Conservation (phyloP, 78 protist species). For the Mantamonas sphyraenae region DNA sequence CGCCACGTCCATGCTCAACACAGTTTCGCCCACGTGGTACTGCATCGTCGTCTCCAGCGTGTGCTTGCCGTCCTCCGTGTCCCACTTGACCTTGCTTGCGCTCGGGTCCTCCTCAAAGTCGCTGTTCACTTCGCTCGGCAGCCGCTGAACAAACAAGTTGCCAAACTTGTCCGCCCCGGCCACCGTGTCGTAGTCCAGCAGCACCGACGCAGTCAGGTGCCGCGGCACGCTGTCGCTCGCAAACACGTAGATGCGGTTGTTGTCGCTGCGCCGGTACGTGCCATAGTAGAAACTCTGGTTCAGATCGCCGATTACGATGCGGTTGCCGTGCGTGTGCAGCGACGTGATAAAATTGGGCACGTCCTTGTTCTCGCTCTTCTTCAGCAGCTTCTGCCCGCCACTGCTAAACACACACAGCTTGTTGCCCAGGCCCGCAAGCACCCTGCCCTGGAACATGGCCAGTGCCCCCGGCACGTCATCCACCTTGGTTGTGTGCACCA, state of each 20-base stretch:
- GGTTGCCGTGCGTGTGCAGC: conserved; percentile 51
- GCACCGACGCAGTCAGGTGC: conserved; percentile 41
- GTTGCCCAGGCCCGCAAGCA: conserved; percentile 76
- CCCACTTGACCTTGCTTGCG: conserved; percentile 24
- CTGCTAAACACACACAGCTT: conserved; percentile 74
- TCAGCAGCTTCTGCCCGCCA: conserved; percentile 83
- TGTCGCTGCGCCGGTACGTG: conserved; percentile 39
- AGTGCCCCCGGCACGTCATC: conserved; percentile 83
- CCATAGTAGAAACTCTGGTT: conserved; percentile 70
- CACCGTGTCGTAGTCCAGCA: conserved; percentile 82
- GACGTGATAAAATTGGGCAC: conserved; percentile 44
- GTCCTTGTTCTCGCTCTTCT: conserved; percentile 73
- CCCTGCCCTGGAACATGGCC: conserved; percentile 61
- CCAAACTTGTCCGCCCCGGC: conserved; percentile 89
- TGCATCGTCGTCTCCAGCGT: conserved; percentile 43
- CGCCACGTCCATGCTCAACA: conserved; percentile 44
- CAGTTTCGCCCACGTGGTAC: conserved; percentile 80
- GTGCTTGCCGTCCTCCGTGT: conserved; percentile 16
- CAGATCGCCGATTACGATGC: conserved; percentile 79
- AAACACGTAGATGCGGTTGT: conserved; percentile 65
- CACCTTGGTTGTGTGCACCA: conserved; percentile 62
- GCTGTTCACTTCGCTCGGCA: conserved; percentile 55
- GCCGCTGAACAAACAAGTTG: conserved; percentile 60
- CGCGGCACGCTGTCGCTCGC: conserved; percentile 91
- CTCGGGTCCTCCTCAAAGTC: conserved; percentile 71